phyloP scores from a whole-genome alignment of 2,329 filamentous ascomycete genomes.

The Calonectria honghensis region DNA sequence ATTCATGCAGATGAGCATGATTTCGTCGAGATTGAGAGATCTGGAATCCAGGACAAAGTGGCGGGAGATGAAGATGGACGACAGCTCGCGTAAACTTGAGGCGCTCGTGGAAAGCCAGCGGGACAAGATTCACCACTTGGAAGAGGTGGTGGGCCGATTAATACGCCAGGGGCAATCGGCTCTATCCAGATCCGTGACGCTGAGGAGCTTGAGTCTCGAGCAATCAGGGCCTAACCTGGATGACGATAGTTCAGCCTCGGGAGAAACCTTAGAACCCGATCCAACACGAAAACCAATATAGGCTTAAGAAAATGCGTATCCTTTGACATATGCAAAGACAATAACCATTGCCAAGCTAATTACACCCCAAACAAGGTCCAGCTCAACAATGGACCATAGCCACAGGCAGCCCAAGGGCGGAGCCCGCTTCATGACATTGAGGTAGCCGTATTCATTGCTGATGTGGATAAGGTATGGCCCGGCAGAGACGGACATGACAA shows the following conservation, averaged over 20 bases:
- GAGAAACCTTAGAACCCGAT: slow-evolving; percentile 26
- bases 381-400: slow-evolving; percentile 94
- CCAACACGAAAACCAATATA: slow-evolving; percentile 12
- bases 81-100: slow-evolving; percentile 53
- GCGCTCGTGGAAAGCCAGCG: slow-evolving; percentile 51
- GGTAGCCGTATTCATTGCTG: slow-evolving; percentile 87
- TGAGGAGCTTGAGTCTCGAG: slow-evolving; percentile 37
- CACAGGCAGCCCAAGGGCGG: slow-evolving; percentile 93
- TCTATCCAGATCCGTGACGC: slow-evolving; percentile 43
- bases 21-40: slow-evolving; percentile 64
- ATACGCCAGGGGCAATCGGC: slow-evolving; percentile 37
- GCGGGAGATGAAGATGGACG: slow-evolving; percentile 57
- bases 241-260: slow-evolving; percentile 34
- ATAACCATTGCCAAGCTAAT: slow-evolving; percentile 68
- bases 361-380: slow-evolving; percentile 81
- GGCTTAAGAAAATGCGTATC: slow-evolving; percentile 65
- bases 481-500: slow-evolving; percentile 73
- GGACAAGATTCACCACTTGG: slow-evolving; percentile 51
- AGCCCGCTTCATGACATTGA: slow-evolving; percentile 92
- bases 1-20: slow-evolving; percentile 70
- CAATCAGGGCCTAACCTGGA: slow-evolving; percentile 38
- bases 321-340: slow-evolving; percentile 68
- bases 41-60: slow-evolving; percentile 59
- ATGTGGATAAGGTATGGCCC: slow-evolving; percentile 89
- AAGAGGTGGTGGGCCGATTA: slow-evolving; percentile 45